Evolutionary conservation across 2,329 filamentous ascomycete genomes (phyloP).

Genomic region (Mycosphaerella sp.): DNA sequence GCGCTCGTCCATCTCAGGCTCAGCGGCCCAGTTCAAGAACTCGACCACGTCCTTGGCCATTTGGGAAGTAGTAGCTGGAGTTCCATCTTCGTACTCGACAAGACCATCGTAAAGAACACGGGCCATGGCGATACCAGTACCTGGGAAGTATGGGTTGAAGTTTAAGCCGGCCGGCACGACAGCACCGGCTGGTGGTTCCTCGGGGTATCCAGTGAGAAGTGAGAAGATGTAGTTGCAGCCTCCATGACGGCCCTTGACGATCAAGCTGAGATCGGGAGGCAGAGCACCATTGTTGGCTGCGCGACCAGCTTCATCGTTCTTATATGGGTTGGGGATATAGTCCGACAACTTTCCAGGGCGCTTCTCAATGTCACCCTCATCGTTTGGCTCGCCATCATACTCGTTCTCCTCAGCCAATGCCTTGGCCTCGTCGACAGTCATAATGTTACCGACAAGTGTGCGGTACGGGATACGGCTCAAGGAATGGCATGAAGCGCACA

Average conservation of each 20-base stretch:
- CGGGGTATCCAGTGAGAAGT: conserved; percentile 93
- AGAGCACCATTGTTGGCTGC: conserved; percentile 98
- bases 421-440: conserved; percentile 98
- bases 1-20: conserved; percentile 98
- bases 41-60: conserved; percentile 99
- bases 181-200: conserved; percentile 87
- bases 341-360: conserved; percentile 97
- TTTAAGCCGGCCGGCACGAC: conserved; percentile 82
- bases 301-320: conserved; percentile 97
- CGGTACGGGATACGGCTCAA: conserved; percentile 92
- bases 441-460: conserved; percentile 76
- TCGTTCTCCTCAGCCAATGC: conserved; percentile 95
- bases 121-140: conserved; percentile 97
- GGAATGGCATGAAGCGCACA: conserved; percentile 97
- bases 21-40: conserved; percentile 98
- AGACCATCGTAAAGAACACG: conserved; percentile 96
- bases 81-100: conserved; percentile 96
- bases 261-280: conserved; percentile 94
- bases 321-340: conserved; percentile 91
- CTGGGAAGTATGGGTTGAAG: conserved; percentile 99
- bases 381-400: conserved; percentile 96
- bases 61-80: conserved; percentile 88
- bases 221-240: conserved; percentile 99
- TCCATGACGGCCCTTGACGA: conserved; percentile 95
- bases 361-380: conserved; percentile 97